Conservation (phyloP, 768 basidiomycete genomes). For the Melanogaster broomeanus region DNA sequence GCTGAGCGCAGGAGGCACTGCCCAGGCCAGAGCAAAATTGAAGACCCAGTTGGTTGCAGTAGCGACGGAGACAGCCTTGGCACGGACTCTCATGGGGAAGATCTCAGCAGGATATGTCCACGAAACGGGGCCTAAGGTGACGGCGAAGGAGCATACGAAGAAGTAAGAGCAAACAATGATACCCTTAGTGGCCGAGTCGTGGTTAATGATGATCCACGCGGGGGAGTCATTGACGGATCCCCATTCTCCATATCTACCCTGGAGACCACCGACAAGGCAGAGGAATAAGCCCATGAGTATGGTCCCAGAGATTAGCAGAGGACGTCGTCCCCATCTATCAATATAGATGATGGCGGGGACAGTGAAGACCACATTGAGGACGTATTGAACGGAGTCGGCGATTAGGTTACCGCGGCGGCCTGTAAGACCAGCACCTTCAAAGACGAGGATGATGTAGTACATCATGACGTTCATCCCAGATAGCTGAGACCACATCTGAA, state of each 20-base stretch:
- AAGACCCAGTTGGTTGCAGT: slow-evolving; percentile 59
- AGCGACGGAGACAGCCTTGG: slow-evolving; percentile 53
- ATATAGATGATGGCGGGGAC: slow-evolving; percentile 60
- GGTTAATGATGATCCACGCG: slow-evolving; percentile 64
- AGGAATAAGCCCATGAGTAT: slow-evolving; percentile 76
- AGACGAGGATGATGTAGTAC: slow-evolving; percentile 63
- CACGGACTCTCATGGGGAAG: slow-evolving; percentile 68
- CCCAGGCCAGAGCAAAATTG: slow-evolving; percentile 75
- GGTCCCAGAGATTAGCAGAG: slow-evolving; percentile 68
- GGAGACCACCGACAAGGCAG: slow-evolving; percentile 75
- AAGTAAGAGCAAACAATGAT: slow-evolving; percentile 80
- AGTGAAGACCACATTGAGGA: slow-evolving; percentile 42
- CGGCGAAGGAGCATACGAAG: slow-evolving; percentile 73
- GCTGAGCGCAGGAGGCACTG: slow-evolving; percentile 69
- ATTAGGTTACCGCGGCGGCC: slow-evolving; percentile 75
- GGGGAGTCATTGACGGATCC: slow-evolving; percentile 40
- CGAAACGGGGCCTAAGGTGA: slow-evolving; percentile 78
- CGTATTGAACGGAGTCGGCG: slow-evolving; percentile 66
- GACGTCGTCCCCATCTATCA: slow-evolving; percentile 78
- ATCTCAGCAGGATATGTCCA: slow-evolving; percentile 76
- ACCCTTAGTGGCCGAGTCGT: slow-evolving; percentile 60
- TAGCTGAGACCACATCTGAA: slow-evolving; percentile 83
- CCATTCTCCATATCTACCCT: slow-evolving; percentile 69
- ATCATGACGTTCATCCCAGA: slow-evolving; percentile 85
- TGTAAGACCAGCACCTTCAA: slow-evolving; percentile 76